Evolutionary conservation across 202 grass and related monocot genomes (phyloP).

Genomic region (Setaria viridis): DNA sequence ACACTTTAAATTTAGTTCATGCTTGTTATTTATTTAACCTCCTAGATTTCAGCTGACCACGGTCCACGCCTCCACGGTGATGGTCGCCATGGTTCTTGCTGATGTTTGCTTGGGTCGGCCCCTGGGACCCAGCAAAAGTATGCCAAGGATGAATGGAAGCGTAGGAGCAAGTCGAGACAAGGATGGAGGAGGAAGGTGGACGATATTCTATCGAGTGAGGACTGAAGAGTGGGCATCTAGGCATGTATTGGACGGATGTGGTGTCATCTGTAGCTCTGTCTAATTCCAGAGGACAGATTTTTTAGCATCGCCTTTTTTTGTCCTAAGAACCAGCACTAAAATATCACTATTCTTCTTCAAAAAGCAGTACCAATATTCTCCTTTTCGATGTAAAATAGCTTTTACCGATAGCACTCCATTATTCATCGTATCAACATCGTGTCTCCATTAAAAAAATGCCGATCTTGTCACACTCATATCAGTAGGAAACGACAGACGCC

Average conservation of each 20-base stretch:
- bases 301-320: background rate
- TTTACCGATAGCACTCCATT: background rate
- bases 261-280: background rate
- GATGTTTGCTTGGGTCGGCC: background rate
- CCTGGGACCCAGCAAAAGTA: background rate
- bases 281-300: background rate
- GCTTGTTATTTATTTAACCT: background rate
- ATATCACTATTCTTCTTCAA: background rate
- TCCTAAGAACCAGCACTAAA: background rate
- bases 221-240: background rate
- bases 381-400: background rate
- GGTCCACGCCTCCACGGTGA: background rate
- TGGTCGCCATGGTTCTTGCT: background rate
- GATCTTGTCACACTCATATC: background rate
- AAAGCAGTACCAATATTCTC: background rate
- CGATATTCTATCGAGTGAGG: background rate
- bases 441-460: background rate
- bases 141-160: background rate
- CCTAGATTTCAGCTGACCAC: background rate
- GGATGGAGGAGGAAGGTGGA: background rate
- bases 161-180: background rate
- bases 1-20: no score
- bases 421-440: slow-evolving; percentile 9
- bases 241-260: background rate
- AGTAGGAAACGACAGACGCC: slow-evolving; percentile 22